Conservation (phyloP, 2,329 filamentous ascomycete species). For the Colletotrichum acutatum region DNA sequence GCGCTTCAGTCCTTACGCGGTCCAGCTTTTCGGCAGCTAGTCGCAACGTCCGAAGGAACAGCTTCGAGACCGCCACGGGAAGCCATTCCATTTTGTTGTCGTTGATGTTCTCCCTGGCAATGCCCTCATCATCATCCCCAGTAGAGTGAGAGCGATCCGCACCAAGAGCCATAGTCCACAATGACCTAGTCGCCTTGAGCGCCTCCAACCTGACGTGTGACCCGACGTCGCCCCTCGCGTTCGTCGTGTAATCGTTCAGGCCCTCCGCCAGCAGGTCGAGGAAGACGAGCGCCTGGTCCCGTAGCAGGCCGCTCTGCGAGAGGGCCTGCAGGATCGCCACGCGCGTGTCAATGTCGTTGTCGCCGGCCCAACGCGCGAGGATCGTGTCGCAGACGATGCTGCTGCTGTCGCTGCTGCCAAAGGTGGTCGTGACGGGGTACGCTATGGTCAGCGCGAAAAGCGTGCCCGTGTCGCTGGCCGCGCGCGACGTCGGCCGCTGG, state of each 20-base stretch:
- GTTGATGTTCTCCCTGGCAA: constrained; percentile 10
- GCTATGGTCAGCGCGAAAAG: constrained; percentile 65
- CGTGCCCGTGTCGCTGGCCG: constrained; percentile 58
- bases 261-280: constrained; percentile 63
- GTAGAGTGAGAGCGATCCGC: constrained; percentile 24
- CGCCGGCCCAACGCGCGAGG: constrained; percentile 62
- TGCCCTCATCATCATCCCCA: not conserved
- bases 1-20: constrained; percentile 78
- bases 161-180: constrained; percentile 54
- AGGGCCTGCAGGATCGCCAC: constrained; percentile 67
- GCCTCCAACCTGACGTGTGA: constrained; percentile 87
- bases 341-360: constrained; percentile 62
- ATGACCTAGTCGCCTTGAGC: constrained; percentile 77
- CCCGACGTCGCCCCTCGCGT: constrained; percentile 88
- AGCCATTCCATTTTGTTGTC: constrained; percentile 37
- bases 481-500: constrained; percentile 44
- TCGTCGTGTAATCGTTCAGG: constrained; percentile 91
- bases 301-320: constrained; percentile 57
- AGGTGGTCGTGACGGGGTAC: constrained; percentile 50
- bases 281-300: constrained; percentile 53
- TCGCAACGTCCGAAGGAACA: constrained; percentile 68
- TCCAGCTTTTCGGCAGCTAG: constrained; percentile 91
- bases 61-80: constrained; percentile 44
- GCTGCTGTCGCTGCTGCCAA: constrained; percentile 33
- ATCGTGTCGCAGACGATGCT: constrained; percentile 56